A percentile compares a stretch with the other conserved stretches of the same genome.
Evolutionary conservation across 2,329 filamentous ascomycete species (phyloP).

Genomic region (Botrytis galanthina): DNA sequence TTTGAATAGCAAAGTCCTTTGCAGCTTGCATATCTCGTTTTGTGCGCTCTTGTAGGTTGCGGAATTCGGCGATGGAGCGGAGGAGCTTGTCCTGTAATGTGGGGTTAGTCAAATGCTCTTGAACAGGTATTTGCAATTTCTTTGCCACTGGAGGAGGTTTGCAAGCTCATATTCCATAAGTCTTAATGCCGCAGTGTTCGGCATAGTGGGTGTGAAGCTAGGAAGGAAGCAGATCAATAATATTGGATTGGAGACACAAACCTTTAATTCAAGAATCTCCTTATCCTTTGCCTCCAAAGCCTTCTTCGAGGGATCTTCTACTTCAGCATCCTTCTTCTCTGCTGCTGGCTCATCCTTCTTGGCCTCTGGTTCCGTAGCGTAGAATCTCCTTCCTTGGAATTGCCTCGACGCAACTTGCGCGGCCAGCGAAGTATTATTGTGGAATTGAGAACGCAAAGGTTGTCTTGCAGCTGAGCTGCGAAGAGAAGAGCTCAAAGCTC

Average conservation of each 20-base stretch:
- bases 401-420: constrained; percentile 18
- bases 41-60: constrained; percentile 94
- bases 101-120: constrained; percentile 18
- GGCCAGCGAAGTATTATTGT: constrained; percentile 16
- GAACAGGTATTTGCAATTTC: not conserved
- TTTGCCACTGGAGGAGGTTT: not conserved
- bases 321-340: constrained; percentile 41
- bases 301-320: constrained; percentile 55
- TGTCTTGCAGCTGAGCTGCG: constrained; percentile 29
- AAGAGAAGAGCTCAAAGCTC: constrained; percentile 41
- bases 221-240: not conserved
- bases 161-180: not conserved
- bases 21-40: constrained; percentile 84
- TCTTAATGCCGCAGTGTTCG: too few relatives aligned
- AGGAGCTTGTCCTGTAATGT: constrained; percentile 82
- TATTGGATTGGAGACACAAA: constrained; percentile 45
- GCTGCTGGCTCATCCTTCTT: constrained; percentile 44
- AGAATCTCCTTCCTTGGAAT: constrained; percentile 32
- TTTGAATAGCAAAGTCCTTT: constrained; percentile 89
- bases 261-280: constrained; percentile 82
- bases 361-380: constrained; percentile 45
- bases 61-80: constrained; percentile 92
- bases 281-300: constrained; percentile 70
- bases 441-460: constrained; percentile 26
- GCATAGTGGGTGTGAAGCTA: not conserved